Conservation (phyloP, 2,329 filamentous ascomycete genomes). For the Verticillium zaregamsianum region DNA sequence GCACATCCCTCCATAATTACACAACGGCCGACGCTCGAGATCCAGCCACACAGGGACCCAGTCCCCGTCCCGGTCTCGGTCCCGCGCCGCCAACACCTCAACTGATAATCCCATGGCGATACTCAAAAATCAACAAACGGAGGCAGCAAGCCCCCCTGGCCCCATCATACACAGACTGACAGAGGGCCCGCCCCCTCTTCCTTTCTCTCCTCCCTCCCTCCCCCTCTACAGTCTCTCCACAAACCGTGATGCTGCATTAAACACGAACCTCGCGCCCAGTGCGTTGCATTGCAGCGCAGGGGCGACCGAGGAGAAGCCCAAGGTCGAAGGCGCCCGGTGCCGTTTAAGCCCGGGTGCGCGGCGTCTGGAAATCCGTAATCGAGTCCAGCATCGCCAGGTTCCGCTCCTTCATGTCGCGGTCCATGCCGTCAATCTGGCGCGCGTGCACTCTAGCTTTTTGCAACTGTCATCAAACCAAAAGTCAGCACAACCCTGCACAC, state of each 20-base stretch:
- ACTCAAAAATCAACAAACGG: background rate
- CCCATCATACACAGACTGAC: background rate
- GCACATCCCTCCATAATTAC: slow-evolving; percentile 10
- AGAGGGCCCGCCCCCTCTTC: background rate
- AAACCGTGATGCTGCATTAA: background rate
- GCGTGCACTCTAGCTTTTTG: slow-evolving; percentile 30
- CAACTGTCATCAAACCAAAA: slow-evolving; percentile 9
- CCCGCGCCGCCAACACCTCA: background rate
- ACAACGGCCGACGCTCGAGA: background rate
- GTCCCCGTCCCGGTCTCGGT: background rate
- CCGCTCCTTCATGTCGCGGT: slow-evolving; percentile 52
- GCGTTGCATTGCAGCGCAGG: too few relatives aligned
- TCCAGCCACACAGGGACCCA: background rate
- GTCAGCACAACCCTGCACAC: slow-evolving; percentile 18
- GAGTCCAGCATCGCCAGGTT: slow-evolving; percentile 34
- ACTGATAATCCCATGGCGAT: background rate
- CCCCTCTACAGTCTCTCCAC: background rate
- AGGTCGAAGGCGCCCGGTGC: background rate
- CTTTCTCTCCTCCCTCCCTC: background rate
- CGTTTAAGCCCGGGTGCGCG: background rate
- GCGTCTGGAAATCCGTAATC: slow-evolving; percentile 15
- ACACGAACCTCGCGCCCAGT: background rate
- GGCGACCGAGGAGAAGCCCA: background rate
- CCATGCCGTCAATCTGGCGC: slow-evolving; percentile 48
- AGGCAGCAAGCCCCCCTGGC: background rate